Percentiles rank a stretch among this genome's conserved stretches.
Conservation (phyloP, 805 yeast genomes). For the Kurtzmaniella cleridarum region DNA sequence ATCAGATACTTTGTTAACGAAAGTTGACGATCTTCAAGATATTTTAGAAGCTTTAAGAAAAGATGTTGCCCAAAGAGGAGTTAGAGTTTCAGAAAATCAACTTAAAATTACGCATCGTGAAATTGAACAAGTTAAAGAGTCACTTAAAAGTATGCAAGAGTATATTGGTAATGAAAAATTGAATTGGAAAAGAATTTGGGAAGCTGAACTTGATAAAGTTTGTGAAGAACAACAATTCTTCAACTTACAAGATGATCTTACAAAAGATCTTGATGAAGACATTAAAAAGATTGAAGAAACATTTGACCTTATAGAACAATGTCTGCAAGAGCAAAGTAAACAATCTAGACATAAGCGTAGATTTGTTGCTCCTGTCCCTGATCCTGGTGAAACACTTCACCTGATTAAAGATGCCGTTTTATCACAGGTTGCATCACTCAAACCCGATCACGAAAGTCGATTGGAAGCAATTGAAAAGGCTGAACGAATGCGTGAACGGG, state of each 20-base stretch:
- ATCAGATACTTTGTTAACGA: slow-evolving; percentile 67
- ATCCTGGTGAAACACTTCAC: slow-evolving; percentile 59
- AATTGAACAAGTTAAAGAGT: slow-evolving; percentile 49
- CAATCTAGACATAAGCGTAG: slow-evolving; percentile 40
- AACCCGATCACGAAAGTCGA: slow-evolving; percentile 80
- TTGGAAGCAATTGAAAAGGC: slow-evolving; percentile 87
- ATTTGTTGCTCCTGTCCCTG: slow-evolving; percentile 41
- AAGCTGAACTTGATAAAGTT: slow-evolving; percentile 78
- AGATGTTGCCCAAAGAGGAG: slow-evolving; percentile 90
- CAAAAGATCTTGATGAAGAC: slow-evolving; percentile 76
- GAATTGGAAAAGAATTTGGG: slow-evolving; percentile 90
- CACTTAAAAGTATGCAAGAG: slow-evolving; percentile 48
- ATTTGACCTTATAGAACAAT: slow-evolving; percentile 71
- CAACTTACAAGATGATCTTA: slow-evolving; percentile 82
- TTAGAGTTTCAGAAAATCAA: slow-evolving; percentile 72
- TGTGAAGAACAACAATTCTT: slow-evolving; percentile 93
- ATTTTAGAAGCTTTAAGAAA: slow-evolving; percentile 81
- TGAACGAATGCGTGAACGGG: slow-evolving; percentile 71
- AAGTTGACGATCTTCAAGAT: slow-evolving; percentile 89
- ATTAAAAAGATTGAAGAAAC: slow-evolving; percentile 77
- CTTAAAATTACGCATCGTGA: slow-evolving; percentile 62
- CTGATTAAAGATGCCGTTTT: slow-evolving; percentile 72
- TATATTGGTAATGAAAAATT: slow-evolving; percentile 70
- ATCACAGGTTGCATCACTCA: slow-evolving; percentile 69
- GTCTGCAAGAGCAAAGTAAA: slow-evolving; percentile 72